Percentiles rank a stretch among this genome's conserved stretches.
phyloP scores from a whole-genome alignment of 1,139 yeast species.

The Debaryomyces udenii region DNA sequence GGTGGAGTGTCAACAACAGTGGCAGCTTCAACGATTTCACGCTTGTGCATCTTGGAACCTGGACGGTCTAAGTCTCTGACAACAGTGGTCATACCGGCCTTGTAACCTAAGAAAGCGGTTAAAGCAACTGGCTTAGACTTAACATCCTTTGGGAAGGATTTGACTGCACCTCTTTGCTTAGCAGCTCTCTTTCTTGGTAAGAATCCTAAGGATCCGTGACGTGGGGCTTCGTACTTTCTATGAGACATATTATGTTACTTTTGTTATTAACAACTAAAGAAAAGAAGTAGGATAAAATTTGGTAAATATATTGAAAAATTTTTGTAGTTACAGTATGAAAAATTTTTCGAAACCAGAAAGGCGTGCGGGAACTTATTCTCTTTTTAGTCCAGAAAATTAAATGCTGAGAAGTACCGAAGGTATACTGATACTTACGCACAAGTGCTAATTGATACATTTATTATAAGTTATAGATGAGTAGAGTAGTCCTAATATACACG shows the following conservation, averaged over 20 bases:
- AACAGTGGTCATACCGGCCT: slow-evolving; percentile 99
- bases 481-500: too few species aligned
- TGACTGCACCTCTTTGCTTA: slow-evolving; percentile 97
- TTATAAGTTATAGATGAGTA: too few species aligned
- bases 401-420: slow-evolving; percentile 4
- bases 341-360: slow-evolving; percentile 14
- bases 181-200: slow-evolving; percentile 99
- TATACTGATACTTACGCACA: slow-evolving; percentile 5
- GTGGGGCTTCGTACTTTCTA: slow-evolving; percentile 99
- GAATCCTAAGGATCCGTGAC: slow-evolving; percentile 99
- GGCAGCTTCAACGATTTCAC: slow-evolving; percentile 99
- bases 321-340: slow-evolving; percentile 12
- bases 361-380: slow-evolving; percentile 15
- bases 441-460: too few species aligned
- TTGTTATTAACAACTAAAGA: slow-evolving; percentile 32
- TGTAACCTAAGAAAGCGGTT: slow-evolving; percentile 99
- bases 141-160: slow-evolving; percentile 99
- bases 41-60: slow-evolving; percentile 99
- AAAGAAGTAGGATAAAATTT: slow-evolving; percentile 10
- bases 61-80: slow-evolving; percentile 99
- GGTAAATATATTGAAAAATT: slow-evolving; percentile 9
- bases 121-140: slow-evolving; percentile 97
- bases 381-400: neutral
- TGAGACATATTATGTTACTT: slow-evolving; percentile 74
- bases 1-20: slow-evolving; percentile 99